Evolutionary conservation across 139 green algal genomes (phyloP), one percentile per base, ranked within the genome.

Genomic region (Volvox reticuliferus): DNA sequence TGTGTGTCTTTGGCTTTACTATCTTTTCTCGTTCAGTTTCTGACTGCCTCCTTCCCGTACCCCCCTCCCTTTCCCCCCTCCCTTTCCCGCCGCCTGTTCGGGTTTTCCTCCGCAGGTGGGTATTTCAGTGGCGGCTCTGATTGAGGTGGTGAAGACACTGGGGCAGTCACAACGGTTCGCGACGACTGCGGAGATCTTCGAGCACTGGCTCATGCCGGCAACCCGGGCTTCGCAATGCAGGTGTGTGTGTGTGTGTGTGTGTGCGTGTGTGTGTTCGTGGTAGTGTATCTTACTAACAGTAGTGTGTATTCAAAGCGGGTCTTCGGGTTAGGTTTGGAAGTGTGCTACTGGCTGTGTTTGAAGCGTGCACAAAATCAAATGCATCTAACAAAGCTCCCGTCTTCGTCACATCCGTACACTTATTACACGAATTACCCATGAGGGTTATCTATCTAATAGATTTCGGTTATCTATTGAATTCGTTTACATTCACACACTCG

Each of bases 121-220:
- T 26, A 69, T 89, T 37, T 71, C 36, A 19, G 83, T 89, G 36
- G 67, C 67, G 6, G 83, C 68, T 26, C 68, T 89, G 67, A 17
- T 80, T 26, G 83, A 89, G 14, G 12, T 89, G 1, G 83, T 89
- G 26, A 89, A 69, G 83, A 36, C 35, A 13, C 33, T 89, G 36
- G 35, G 35, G 6, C 63, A 32, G 16, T 24, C 36, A 3, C 30
- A 62, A 18, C 35, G 36, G 17, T n/a, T 28, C 35, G 26, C 36
- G 33, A 65, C 83, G 24, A 68, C 83, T 0, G 71, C 71, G 14
- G 71, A 89, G 71, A 55, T 82, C 20, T 17, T 67, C 13, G 26
- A 26, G 14, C 68, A 73, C 0, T 89, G 69, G 69, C 69, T 89
- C 36, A 12, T 73, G 85, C 85, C 85, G 37, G 37, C 85, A 69